These are phyloP conservation scores for Striga asiatica DNA, from an alignment of 257 asterid species.

Conservation along the genomic window DNA sequence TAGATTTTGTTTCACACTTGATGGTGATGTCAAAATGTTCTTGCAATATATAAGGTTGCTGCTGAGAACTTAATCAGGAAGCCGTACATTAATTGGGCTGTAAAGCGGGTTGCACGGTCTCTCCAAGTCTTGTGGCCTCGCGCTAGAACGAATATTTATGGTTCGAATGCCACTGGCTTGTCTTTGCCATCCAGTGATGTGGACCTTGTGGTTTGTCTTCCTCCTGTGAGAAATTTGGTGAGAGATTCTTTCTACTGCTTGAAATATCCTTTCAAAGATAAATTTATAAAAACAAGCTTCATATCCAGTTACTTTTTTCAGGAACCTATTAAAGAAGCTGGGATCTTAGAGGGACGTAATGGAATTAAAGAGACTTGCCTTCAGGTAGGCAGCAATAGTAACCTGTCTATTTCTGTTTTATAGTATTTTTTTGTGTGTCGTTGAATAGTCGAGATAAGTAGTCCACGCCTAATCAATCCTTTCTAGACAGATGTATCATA, in stretches of 20 bases:
- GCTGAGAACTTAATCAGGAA: constrained; percentile 77
- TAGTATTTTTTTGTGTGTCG: constrained; percentile 1
- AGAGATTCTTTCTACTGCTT: constrained; percentile 18
- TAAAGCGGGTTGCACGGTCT: constrained; percentile 96
- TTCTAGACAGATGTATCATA: constrained; percentile 4
- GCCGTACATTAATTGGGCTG: constrained; percentile 96
- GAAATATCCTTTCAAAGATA: not conserved
- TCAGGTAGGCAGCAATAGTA: constrained; percentile 49
- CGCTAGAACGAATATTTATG: constrained; percentile 81
- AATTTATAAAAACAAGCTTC: constrained; percentile 6
- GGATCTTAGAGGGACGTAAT: constrained; percentile 96
- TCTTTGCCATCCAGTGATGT: constrained; percentile 97
- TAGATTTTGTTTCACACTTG: constrained; percentile 10
- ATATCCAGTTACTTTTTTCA: constrained; percentile 21
- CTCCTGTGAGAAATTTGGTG: constrained; percentile 99
- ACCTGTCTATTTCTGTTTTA: not conserved
- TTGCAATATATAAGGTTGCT: constrained; percentile 51
- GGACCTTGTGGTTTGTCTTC: constrained; percentile 95
- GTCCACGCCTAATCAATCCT: not conserved
- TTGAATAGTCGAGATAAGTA: constrained; percentile 7
- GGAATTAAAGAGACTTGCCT: constrained; percentile 99
- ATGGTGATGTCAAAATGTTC: constrained; percentile 17
- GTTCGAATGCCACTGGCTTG: constrained; percentile 95
- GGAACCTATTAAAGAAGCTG: constrained; percentile 99
- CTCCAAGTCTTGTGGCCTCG: constrained; percentile 99